Evolutionary conservation across 2,329 filamentous ascomycete species (phyloP), one percentile per base, ranked within the genome.

Genomic region (Coniochaeta sp.): DNA sequence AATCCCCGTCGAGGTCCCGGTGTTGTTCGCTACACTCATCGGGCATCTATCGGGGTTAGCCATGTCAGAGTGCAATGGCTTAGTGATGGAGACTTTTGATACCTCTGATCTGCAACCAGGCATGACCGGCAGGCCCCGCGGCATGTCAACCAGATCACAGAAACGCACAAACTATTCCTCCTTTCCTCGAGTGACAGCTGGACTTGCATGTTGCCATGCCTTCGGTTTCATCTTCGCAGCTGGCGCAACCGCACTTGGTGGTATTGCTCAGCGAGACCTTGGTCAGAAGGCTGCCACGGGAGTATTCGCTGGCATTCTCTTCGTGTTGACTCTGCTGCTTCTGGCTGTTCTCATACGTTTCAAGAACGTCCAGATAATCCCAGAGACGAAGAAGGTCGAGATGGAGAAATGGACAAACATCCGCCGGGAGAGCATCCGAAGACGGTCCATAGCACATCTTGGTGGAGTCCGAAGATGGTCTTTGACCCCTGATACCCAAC

Each of bases 51-150:
- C 87, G 1, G 87, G 86, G 58, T 81, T 93, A 11, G 89, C 88
- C 1, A 86, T 91, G 54, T 84, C 89, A 2, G 89, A 93, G 72
- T 91, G 89, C 71, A 84, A 88, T 64, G 88, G 89, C 0, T 75
- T 93, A 34, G 82, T 92, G 69, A 92, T 93, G 89, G 89, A 92
- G 69, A 87, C 86, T 0, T 93, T 88, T 70, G 90, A 93, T 70
- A 89, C 86, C n/a, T 90, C 87, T 44, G 90, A 93, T 70, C 77
- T 93, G 4, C 88, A 89, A 65, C 85, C 88, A 1, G 87, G 88
- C 12, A 87, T 89, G 77, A 89, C 81, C 7, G 82, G 83, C 33
- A 77, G 78, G 17, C 78, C 78, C n/a, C 76, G 73, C 31, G 76
- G 75, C n/a, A 67, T 68, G 3, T 74, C 74, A 6, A 69, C 70